Evolutionary conservation across 352 stramenopile genomes (phyloP).

Genomic region (Pythium apleroticum): DNA sequence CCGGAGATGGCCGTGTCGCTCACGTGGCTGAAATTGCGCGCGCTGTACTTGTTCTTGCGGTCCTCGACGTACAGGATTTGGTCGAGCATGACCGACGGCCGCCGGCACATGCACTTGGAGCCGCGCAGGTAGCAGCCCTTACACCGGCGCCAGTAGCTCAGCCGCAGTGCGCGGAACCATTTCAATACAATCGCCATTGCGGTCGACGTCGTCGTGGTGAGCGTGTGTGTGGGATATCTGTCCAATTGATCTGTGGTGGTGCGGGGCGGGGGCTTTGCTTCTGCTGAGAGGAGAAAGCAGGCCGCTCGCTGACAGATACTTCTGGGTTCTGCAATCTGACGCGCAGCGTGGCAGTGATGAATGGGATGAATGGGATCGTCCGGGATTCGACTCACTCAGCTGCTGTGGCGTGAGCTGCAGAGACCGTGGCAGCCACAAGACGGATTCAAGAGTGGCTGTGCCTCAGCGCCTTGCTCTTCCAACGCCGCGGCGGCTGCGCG

Average conservation of each 20-base stretch:
- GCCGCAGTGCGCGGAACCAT: slow-evolving; percentile 64
- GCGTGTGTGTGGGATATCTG: not conserved
- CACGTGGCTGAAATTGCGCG: slow-evolving; percentile 78
- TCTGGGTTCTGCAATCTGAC: slow-evolving; percentile 7
- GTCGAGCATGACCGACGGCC: slow-evolving; percentile 69
- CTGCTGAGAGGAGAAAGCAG: not conserved
- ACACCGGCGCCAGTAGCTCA: slow-evolving; percentile 69
- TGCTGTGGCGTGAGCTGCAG: not conserved
- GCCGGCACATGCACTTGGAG: slow-evolving; percentile 67
- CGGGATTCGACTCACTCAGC: not conserved
- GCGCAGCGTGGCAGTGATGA: not conserved
- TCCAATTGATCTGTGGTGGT: not conserved
- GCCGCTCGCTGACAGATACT: no score
- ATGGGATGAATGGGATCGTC: not conserved
- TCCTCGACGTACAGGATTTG: slow-evolving; percentile 84
- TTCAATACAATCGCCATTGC: slow-evolving; percentile 54
- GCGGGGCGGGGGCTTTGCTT: not conserved
- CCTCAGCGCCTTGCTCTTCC: not conserved
- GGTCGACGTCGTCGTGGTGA: no score
- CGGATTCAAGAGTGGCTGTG: slow-evolving; percentile 9
- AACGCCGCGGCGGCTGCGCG: slow-evolving; percentile 5
- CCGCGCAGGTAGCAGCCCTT: slow-evolving; percentile 58
- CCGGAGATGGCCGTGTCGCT: slow-evolving; percentile 62
- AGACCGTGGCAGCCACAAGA: not conserved
- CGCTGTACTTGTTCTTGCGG: slow-evolving; percentile 78